Base-by-base conservation (phyloP, 176 grass and related monocot genomes). In the Lolium perenne region DNA sequence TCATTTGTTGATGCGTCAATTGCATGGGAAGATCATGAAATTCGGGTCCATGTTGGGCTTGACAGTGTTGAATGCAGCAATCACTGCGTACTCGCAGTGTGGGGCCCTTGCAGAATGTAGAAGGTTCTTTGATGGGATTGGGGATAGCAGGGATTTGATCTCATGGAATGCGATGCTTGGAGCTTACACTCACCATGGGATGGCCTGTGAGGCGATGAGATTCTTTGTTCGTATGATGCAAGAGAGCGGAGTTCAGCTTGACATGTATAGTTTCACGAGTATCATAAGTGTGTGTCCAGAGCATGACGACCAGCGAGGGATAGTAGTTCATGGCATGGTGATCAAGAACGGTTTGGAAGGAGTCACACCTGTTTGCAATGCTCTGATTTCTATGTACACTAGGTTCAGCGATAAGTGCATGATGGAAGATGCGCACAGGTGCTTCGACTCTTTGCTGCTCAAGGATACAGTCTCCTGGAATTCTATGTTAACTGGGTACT, bases 111-210 rank as follows among this genome's bases (percentile, higher is more conserved):
- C 10, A 14, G 81, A 85, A 6, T 87, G 86, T 21, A 91, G 50
- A 78, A 95, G n/a, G 38, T 48, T 95, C 16, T 92, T 95, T 70
- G 88, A 95, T 84, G 85, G 53, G 35, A 87, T 91, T 76, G 45
- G 38, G 10, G 40, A 63, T 56, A 22, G 1, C 7, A 95, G 81
- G 73, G 93, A 95, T 75, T 64, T 95, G 77, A 83, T 95, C 74
- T 91, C 93, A 66, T 95, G 93, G 93, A 95, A 95, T 46, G 79
- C 93, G 1, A 79, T 95, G 86, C 83, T 95, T 29, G 93, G 71
- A 26, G 88, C 86, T 38, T 95, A 89, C 55, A 38, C 80, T 51
- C 64, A 80, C 57, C 83, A 87, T 65, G 86, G 83, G 25, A 73
- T 82, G 80, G 56, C 54, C 1, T 18, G 50, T 26, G 49, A 87